Evolutionary conservation across 352 stramenopile species (phyloP), one percentile per base, ranked within the genome.

Genomic region (Pythium brachiatum): DNA sequence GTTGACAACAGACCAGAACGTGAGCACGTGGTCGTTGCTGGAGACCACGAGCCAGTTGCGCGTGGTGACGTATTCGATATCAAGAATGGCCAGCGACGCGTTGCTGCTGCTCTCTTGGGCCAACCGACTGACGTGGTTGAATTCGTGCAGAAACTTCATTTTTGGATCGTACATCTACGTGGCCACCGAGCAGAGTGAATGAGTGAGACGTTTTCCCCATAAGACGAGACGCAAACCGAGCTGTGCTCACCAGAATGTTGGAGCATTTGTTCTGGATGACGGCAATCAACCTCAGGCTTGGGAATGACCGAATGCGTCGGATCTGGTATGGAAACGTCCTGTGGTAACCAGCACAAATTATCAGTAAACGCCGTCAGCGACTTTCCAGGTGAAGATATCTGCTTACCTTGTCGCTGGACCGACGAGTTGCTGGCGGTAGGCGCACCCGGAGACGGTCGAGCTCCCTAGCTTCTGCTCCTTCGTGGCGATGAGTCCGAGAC

Each of bases 251-350:
- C 31, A 88, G 55, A 34, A 89, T 75, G 16, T 73, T 55, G 0
- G 74, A 58, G 21, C 71, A 85, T 29, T 88, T 86, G 71, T 81
- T 74, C 57, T 91, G 77, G 31, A 91, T 72, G 29, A 91, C 72
- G 26, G 73, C 77, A 34, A 89, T 66, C 2, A 81, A 72, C 18
- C 83, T 78, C n/a, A 91, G 58, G 7, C 66, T 48, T 3, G 57
- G 38, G 21, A 91, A 81, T 1, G 68, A 47, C 31, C 81, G 79
- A 15, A 91, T 70, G 38, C 73, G 74, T 39, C 61, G 75, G 16
- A 91, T 76, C 50, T 88, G 81, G 58, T 91, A 91, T 21, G 79
- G 69, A 72, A 91, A 90, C 7, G 62, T 73, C 9, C 80, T 89
- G 27, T 18, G 9, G 32, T 29, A 11, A 39, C 18, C 50, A 61